Conservation (phyloP, 495 filamentous ascomycete species). For the Lophium mytilinum region DNA sequence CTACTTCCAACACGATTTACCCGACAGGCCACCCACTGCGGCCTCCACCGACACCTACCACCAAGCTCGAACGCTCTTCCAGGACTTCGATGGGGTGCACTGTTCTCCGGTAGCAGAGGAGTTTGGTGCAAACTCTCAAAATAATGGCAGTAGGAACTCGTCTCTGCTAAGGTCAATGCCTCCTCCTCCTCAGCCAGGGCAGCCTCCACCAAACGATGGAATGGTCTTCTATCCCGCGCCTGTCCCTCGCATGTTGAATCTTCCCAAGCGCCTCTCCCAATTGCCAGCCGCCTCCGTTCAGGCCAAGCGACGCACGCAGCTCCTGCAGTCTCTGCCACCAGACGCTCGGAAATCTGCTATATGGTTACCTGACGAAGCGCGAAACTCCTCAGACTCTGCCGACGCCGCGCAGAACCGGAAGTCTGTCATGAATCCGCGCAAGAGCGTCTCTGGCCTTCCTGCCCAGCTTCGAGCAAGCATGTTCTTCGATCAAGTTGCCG, state of each 20-base stretch:
- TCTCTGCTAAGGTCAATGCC: constrained; percentile 35
- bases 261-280: constrained; percentile 81
- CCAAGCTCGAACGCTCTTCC: constrained; percentile 62
- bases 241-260: constrained; percentile 85
- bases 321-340: constrained; percentile 29
- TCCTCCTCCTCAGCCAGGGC: constrained; percentile 34
- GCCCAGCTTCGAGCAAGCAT: constrained; percentile 83
- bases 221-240: constrained; percentile 96
- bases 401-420: constrained; percentile 8
- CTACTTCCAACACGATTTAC: constrained; percentile 20
- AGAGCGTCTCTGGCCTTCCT: constrained; percentile 48
- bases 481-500: constrained; percentile 71
- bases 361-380: constrained; percentile 38
- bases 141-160: constrained; percentile 24
- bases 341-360: constrained; percentile 42
- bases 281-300: constrained; percentile 52
- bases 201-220: constrained; percentile 53
- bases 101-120: constrained; percentile 42
- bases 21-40: constrained; percentile 37
- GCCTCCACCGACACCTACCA: constrained; percentile 63
- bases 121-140: constrained; percentile 26
- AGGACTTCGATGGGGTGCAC: constrained; percentile 92
- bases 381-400: constrained; percentile 2
- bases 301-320: constrained; percentile 57
- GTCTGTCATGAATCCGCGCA: constrained; percentile 8